Conservation (phyloP, 371 early-diverging fungal species). For the Phascolomyces articulosus region DNA sequence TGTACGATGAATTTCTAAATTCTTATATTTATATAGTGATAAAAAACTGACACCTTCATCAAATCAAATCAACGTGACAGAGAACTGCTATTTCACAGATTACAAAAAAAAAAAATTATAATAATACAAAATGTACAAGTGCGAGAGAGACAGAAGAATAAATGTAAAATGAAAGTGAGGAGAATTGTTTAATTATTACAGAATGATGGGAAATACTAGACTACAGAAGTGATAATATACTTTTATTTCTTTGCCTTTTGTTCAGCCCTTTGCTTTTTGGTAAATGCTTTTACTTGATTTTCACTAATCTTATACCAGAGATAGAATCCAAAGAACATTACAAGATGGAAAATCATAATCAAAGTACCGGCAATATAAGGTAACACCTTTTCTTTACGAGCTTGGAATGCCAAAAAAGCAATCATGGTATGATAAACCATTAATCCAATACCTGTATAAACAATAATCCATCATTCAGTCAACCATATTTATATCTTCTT, state of each 20-base stretch:
- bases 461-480: not conserved
- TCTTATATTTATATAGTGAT: too few relatives aligned
- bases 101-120: too few relatives aligned
- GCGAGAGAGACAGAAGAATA: too few relatives aligned
- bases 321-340: slow-evolving; percentile 31
- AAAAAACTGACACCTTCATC: too few relatives aligned
- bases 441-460: slow-evolving; percentile 30
- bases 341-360: slow-evolving; percentile 24
- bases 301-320: slow-evolving; percentile 47
- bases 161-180: too few relatives aligned
- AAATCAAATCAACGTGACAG: too few relatives aligned
- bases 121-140: too few relatives aligned
- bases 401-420: slow-evolving; percentile 30
- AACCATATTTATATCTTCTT: not conserved
- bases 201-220: too few relatives aligned
- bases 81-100: too few relatives aligned
- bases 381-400: slow-evolving; percentile 28
- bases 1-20: too few relatives aligned
- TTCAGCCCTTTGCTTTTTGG: slow-evolving; percentile 11
- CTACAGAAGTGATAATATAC: too few relatives aligned
- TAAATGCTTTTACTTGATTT: slow-evolving; percentile 39
- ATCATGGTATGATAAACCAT: slow-evolving; percentile 38
- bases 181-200: too few relatives aligned
- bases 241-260: not conserved
- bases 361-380: slow-evolving; percentile 16